Evolutionary conservation across 2,329 filamentous ascomycete genomes (phyloP), one percentile per base, ranked within the genome.

Genomic region (Phoma sp.): DNA sequence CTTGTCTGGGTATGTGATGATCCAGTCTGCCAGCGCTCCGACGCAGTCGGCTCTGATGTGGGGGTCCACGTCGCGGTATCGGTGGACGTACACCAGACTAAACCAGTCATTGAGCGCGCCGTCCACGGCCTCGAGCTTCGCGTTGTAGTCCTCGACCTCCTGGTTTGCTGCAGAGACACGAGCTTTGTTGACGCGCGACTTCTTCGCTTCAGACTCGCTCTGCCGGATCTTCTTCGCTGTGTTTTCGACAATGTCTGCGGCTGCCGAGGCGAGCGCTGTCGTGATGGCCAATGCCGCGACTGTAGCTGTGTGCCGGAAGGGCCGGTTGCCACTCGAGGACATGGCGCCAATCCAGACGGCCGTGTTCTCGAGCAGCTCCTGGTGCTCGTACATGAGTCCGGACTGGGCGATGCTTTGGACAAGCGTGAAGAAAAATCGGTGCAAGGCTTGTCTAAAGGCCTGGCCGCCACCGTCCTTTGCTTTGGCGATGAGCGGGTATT

Each of bases 221-320:
- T 96, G 91, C 63, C 92, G 88, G 59, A 90, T 88, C 47, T 88
- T 86, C 59, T 88, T 92, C 17, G 90, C 89, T 53, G 91, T 87
- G 51, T 87, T 86, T 39, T 88, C 83, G 43, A 89, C 86, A 25
- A 95, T 83, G 29, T 88, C 85, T 49, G 85, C 85, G 10, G 89
- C 90, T 31, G 94, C 82, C 41, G 85, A 82, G 60, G 92, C 93
- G 24, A 98, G 80, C 0, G 90, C 86, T 31, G 86, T 91, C 51
- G 91, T 88, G 61, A 96, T 88, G 15, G 91, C 84, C 31, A 98
- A 80, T 1, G 91, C 88, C 22, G 94, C 88, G 0, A 95, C 88
- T 1, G 94, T 96, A 0, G 93, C 90, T 0, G 95, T 99, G 76
- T 99, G 95, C 61, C 95, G 86, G 76, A 99, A 97, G 1, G 95